Percentiles rank a stretch among this genome's conserved stretches.
Evolutionary conservation across 768 basidiomycete species (phyloP).

Genomic region (Hericium coralloides): DNA sequence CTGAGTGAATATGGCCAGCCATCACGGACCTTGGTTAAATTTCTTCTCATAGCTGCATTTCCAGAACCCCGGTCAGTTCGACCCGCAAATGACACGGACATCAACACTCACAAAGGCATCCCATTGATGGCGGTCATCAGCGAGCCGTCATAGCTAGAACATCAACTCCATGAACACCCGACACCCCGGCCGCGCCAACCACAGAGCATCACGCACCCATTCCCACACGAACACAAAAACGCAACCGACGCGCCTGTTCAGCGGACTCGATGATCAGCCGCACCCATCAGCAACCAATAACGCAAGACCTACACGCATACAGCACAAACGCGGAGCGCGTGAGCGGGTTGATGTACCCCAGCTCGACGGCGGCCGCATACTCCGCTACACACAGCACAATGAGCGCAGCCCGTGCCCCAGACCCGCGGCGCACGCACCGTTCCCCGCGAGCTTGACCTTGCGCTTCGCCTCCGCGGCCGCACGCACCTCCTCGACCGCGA

Average conservation of each 20-base stretch:
- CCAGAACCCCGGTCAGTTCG: background rate
- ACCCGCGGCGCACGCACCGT: background rate
- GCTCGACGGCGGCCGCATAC: background rate
- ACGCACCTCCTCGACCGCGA: background rate
- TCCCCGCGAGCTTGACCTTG: background rate
- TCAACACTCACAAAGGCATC: background rate
- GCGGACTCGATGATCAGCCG: background rate
- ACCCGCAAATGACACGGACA: no score
- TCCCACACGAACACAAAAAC: background rate
- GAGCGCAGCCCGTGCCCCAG: no score
- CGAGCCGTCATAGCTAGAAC: background rate
- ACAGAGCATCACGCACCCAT: background rate
- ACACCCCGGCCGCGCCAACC: background rate
- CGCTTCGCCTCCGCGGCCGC: background rate
- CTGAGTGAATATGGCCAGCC: background rate
- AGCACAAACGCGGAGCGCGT: background rate
- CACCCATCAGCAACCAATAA: background rate
- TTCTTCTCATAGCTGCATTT: background rate
- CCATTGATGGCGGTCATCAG: conserved; percentile 3
- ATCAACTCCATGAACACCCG: background rate
- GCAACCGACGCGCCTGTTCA: background rate
- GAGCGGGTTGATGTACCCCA: background rate
- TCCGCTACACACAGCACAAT: background rate
- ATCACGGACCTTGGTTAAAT: background rate
- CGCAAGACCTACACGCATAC: background rate